These are phyloP conservation scores for Extremus antarcticus DNA, from an alignment of 495 filamentous ascomycete species.

Conservation along the genomic window DNA sequence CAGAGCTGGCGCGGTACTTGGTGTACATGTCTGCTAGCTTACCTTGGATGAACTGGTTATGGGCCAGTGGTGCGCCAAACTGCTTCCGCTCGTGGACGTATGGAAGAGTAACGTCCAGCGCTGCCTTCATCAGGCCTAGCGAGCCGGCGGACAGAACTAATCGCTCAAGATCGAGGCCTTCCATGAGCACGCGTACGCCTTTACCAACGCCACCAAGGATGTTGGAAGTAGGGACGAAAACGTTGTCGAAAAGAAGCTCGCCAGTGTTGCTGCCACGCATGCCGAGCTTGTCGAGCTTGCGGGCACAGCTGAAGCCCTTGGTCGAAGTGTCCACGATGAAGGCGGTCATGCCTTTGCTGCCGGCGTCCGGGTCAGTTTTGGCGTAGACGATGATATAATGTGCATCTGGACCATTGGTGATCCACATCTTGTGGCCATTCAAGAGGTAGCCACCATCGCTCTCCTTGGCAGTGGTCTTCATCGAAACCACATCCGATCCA, in stretches of 20 bases:
- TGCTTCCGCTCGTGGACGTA: constrained; percentile 85
- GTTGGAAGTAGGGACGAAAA: constrained; percentile 78
- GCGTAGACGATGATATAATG: constrained; percentile 86
- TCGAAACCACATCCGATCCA: constrained; percentile 88
- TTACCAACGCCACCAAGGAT: constrained; percentile 68
- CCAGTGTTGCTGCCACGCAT: constrained; percentile 97
- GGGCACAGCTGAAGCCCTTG: constrained; percentile 71
- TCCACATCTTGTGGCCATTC: constrained; percentile 98
- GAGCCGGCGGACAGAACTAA: constrained; percentile 88
- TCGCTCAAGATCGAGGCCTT: constrained; percentile 86
- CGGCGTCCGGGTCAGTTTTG: constrained; percentile 74
- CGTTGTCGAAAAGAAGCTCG: constrained; percentile 82
- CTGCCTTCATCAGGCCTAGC: constrained; percentile 87
- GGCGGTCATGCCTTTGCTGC: constrained; percentile 86
- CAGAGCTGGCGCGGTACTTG: constrained; percentile 65
- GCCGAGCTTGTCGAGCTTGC: constrained; percentile 95
- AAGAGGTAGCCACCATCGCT: constrained; percentile 79
- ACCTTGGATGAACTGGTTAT: constrained; percentile 89
- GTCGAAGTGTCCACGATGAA: constrained; percentile 71
- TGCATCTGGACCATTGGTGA: constrained; percentile 94
- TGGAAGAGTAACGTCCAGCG: constrained; percentile 75
- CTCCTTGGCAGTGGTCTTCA: constrained; percentile 72
- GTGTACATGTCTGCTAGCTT: constrained; percentile 97
- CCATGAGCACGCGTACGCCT: constrained; percentile 89
- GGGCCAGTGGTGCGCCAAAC: constrained; percentile 76